A percentile compares a stretch with the other conserved stretches of the same genome.
These are phyloP conservation scores for Musa schizocarpa DNA, from an alignment of 176 grass and related monocot species.

Conservation along the genomic window DNA sequence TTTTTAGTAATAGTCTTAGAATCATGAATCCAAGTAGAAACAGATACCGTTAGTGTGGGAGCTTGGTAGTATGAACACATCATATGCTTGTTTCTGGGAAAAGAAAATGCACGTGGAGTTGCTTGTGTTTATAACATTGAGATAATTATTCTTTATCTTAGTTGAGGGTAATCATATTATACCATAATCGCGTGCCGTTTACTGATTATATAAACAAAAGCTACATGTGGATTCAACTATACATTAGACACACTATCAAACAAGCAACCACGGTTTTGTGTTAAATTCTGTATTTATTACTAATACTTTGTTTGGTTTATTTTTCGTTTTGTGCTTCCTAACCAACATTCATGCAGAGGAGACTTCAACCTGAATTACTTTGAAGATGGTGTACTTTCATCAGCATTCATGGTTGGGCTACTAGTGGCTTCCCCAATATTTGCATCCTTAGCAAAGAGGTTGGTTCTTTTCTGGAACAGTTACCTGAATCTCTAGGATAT, in stretches of 20 bases:
- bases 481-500: neutral
- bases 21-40: too few species aligned
- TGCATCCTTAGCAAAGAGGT: conserved; percentile 82
- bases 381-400: conserved; percentile 95
- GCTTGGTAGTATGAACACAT: too few species aligned
- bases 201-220: neutral
- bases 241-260: neutral
- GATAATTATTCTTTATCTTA: conserved; percentile 5
- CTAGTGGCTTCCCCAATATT: conserved; percentile 83
- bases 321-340: neutral
- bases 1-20: too few species aligned
- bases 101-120: neutral
- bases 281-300: neutral
- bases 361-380: conserved; percentile 86
- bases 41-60: too few species aligned
- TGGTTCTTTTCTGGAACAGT: conserved; percentile 4
- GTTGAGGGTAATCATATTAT: neutral
- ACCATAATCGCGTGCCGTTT: neutral
- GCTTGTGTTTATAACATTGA: neutral
- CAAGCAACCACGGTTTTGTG: neutral
- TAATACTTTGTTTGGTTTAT: neutral
- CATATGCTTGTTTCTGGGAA: neutral
- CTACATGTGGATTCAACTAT: neutral
- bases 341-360: conserved; percentile 40
- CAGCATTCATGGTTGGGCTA: conserved; percentile 98